Percentiles rank a stretch among this genome's conserved stretches.
Evolutionary conservation across 257 asterid genomes (phyloP).

Genomic region (Fraxinus pennsylvanica): DNA sequence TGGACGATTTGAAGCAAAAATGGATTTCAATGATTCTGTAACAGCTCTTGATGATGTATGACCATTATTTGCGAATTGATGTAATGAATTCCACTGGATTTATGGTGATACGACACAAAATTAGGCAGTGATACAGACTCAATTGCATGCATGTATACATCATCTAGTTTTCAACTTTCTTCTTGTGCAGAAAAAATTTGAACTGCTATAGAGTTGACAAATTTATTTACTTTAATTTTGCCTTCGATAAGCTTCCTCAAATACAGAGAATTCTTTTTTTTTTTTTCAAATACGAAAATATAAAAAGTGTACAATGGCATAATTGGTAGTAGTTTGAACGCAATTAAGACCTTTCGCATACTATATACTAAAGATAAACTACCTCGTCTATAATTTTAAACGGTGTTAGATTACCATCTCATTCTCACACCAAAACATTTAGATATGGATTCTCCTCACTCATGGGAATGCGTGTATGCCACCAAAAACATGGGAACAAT

Average conservation of each 20-base stretch:
- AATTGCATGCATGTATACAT: neutral
- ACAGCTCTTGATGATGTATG: neutral
- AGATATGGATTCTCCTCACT: too few species aligned
- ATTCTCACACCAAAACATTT: neutral
- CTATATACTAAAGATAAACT: neutral
- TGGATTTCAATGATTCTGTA: neutral
- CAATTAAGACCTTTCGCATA: neutral
- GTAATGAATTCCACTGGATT: too few species aligned
- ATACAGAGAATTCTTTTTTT: neutral
- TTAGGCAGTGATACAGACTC: neutral
- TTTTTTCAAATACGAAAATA: neutral
- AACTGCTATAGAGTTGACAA: neutral
- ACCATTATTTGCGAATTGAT: neutral
- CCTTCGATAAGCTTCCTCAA: neutral
- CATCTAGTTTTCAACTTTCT: neutral
- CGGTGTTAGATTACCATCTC: neutral
- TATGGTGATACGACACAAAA: neutral
- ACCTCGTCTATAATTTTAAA: neutral
- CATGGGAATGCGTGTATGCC: neutral
- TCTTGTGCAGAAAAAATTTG: neutral
- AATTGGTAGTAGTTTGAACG: neutral
- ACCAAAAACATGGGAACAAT: neutral
- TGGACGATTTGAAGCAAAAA: neutral
- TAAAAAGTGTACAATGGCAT: neutral
- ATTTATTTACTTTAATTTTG: neutral